These are phyloP conservation scores for Apiospora phragmitis DNA, from an alignment of 2,329 filamentous ascomycete genomes.

Conservation along the genomic window DNA sequence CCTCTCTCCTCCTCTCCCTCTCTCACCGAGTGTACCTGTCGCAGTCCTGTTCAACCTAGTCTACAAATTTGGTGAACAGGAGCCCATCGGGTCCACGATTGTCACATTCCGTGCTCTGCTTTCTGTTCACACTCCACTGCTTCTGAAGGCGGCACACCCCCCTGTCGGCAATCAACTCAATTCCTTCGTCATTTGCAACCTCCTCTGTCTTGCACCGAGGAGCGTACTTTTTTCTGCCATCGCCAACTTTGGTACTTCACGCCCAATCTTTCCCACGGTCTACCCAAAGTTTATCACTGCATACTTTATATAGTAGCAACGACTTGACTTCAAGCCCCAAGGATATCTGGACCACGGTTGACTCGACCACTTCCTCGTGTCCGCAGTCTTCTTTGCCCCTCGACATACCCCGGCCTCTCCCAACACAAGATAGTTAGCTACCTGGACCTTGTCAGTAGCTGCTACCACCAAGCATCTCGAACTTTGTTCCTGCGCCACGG, in stretches of 20 bases:
- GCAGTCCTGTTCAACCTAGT: conserved; percentile 1
- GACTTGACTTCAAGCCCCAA: not conserved
- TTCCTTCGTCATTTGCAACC: conserved; percentile 5
- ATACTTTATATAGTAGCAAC: not conserved
- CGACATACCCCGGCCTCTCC: not conserved
- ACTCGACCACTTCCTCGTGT: not conserved
- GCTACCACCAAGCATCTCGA: not conserved
- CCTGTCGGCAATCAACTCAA: conserved; percentile 9
- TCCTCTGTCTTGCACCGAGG: not conserved
- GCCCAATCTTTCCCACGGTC: not conserved
- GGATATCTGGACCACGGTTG: not conserved
- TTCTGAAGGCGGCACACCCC: not conserved
- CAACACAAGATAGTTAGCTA: not conserved
- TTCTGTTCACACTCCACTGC: conserved; percentile 1
- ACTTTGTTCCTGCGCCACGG: not conserved
- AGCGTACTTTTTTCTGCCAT: not conserved
- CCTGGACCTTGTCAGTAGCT: not conserved
- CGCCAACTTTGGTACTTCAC: conserved; percentile 4
- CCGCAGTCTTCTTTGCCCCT: not conserved
- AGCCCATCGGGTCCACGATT: conserved; percentile 3
- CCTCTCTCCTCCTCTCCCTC: not conserved
- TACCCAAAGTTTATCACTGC: not conserved
- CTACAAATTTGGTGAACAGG: conserved; percentile 1
- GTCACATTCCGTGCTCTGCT: conserved; percentile 1
- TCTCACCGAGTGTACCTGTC: conserved; percentile 3